Evolutionary conservation across 2,329 filamentous ascomycete genomes (phyloP), one percentile per base, ranked within the genome.

Genomic region (Apiospora aurea): DNA sequence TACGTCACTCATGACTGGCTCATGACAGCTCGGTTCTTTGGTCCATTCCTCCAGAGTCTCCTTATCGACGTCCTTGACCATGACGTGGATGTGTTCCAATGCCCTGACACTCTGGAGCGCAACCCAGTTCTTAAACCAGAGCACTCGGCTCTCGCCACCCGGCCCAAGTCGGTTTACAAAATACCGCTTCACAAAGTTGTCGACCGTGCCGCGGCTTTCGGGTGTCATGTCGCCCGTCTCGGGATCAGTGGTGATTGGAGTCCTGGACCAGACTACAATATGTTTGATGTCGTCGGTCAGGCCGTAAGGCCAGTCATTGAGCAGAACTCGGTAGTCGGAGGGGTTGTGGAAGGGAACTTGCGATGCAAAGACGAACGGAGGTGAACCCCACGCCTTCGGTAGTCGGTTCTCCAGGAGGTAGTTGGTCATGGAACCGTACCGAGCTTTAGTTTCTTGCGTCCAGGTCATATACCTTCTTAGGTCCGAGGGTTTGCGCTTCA

Each of bases 41-140:
- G 87, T 87, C 88, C 90, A 91, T 75, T 85, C 83, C 74, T 87
- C 81, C 72, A 92, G 74, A 72, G 87, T 79, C 41, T 86, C 85
- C 43, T 86, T 83, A 67, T 85, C 85, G 34, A 86, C 88, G 76
- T 88, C 85, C 70, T 83, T 87, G 69, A 92, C 88, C 77, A 92
- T 79, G 46, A 98, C 90, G 82, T 98, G 96, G 78, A 98, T 92
- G 81, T 98, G 96, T 84, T 97, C 95, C 67, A 98, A 86, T 2
- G 93, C 89, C 77, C 95, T 90, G 57, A 98, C 93, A 77, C 94
- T 97, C 85, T 98, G 97, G 79, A 98, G 83, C 38, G 91, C 90
- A 73, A 90, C 91, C 95, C 95, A 97, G 77, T 98, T 98, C 87
- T 96, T 97, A 84, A 98, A 98, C 94, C 95, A 98, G 73, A 95